Evolutionary conservation across 345 rosid genomes (phyloP).

Genomic region (Corchorus capsularis): DNA sequence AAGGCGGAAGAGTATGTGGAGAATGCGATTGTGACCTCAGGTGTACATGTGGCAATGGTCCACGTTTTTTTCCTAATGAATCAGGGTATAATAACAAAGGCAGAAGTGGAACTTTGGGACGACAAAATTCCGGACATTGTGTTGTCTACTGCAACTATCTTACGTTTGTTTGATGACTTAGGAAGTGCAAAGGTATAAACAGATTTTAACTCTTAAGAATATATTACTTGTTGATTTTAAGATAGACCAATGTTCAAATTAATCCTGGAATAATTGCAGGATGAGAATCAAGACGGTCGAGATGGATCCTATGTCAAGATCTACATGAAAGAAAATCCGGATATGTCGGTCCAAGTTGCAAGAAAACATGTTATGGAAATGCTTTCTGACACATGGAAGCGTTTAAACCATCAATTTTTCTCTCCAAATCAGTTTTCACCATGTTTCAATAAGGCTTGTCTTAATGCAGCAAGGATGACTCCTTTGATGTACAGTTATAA

Average conservation of each 20-base stretch:
- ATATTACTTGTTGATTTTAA: too few relatives aligned
- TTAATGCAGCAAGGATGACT: conserved; percentile 15
- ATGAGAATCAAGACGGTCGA: conserved; percentile 45
- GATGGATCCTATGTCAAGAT: conserved; percentile 61
- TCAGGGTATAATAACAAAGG: conserved; percentile 24
- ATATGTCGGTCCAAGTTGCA: conserved; percentile 32
- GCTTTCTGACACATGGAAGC: conserved; percentile 58
- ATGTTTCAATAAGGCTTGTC: conserved; percentile 30
- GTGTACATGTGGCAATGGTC: conserved; percentile 41
- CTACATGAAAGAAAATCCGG: conserved; percentile 41
- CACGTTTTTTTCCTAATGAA: conserved; percentile 51
- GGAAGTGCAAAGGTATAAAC: conserved; percentile 51
- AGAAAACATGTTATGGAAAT: conserved; percentile 29
- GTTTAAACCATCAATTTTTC: conserved; percentile 44
- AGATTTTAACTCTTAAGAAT: background rate
- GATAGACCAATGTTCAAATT: too few relatives aligned
- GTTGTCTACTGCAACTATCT: conserved; percentile 44
- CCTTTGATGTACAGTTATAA: too few relatives aligned
- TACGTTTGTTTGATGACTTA: conserved; percentile 59
- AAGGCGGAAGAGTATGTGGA: conserved; percentile 45
- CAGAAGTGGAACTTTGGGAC: conserved; percentile 27
- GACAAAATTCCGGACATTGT: conserved; percentile 35
- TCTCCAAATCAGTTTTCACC: conserved; percentile 33
- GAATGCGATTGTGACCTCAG: conserved; percentile 58
- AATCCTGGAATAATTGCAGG: background rate